These are phyloP conservation scores for Cordia subcordata DNA, from an alignment of 257 asterid species.

Conservation along the genomic window DNA sequence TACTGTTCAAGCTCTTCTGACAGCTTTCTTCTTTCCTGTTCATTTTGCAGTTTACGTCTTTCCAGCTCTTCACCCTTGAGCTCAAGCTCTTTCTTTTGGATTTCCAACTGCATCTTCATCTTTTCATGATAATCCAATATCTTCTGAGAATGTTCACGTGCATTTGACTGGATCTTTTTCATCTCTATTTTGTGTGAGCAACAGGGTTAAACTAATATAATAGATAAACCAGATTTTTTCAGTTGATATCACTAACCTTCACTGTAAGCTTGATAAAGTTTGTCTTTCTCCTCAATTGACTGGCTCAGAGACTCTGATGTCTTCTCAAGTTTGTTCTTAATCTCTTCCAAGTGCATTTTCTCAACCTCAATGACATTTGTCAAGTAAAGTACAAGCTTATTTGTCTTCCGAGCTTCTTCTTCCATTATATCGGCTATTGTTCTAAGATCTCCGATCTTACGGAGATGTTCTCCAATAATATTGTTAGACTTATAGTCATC, in stretches of 20 bases:
- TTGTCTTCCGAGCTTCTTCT: slow-evolving; percentile 70
- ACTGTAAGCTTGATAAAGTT: slow-evolving; percentile 60
- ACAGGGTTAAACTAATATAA: slow-evolving; percentile 17
- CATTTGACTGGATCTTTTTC: slow-evolving; percentile 68
- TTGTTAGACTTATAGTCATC: slow-evolving; percentile 60
- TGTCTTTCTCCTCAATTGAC: slow-evolving; percentile 60
- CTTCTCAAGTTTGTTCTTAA: slow-evolving; percentile 61
- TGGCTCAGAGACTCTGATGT: slow-evolving; percentile 50
- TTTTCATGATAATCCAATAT: slow-evolving; percentile 75
- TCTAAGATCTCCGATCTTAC: slow-evolving; percentile 76
- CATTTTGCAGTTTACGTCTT: slow-evolving; percentile 76
- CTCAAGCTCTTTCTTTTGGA: slow-evolving; percentile 70
- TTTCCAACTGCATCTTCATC: slow-evolving; percentile 61
- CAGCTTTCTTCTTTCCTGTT: slow-evolving; percentile 62
- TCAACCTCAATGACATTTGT: slow-evolving; percentile 66
- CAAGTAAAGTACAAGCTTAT: slow-evolving; percentile 61
- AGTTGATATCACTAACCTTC: slow-evolving; percentile 50
- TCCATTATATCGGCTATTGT: slow-evolving; percentile 70
- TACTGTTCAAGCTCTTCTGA: slow-evolving; percentile 77
- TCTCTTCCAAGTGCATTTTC: slow-evolving; percentile 57
- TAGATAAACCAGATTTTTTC: slow-evolving; percentile 6
- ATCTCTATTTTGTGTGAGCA: slow-evolving; percentile 48
- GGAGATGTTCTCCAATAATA: slow-evolving; percentile 71
- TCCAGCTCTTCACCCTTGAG: slow-evolving; percentile 58
- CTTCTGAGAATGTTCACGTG: slow-evolving; percentile 71